Percentiles rank a stretch among this genome's conserved stretches.
Conservation (phyloP, 139 green algal species). For the Haematococcus lacustris region DNA sequence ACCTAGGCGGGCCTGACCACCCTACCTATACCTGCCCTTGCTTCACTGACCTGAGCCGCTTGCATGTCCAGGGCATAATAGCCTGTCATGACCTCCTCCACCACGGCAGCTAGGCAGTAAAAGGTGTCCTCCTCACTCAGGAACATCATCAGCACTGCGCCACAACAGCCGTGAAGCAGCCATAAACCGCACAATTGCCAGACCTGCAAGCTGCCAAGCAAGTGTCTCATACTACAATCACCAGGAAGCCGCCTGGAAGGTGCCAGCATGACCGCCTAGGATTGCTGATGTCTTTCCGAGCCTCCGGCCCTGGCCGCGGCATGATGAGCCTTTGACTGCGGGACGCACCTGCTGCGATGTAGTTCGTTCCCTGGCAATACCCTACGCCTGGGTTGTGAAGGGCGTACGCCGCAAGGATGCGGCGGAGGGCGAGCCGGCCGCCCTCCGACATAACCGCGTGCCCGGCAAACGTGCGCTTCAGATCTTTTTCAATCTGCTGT, state of each 20-base stretch:
- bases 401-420: conserved; percentile 68
- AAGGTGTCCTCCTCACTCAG: conserved; percentile 78
- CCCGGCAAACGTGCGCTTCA: conserved; percentile 71
- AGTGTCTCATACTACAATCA: no score
- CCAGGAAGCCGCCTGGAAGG: no score
- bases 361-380: conserved; percentile 91
- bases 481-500: conserved; percentile 78
- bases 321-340: no score
- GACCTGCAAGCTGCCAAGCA: no score
- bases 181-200: no score
- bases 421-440: conserved; percentile 50
- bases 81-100: conserved; percentile 68
- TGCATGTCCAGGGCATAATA: conserved; percentile 79
- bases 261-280: no score
- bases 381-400: conserved; percentile 63
- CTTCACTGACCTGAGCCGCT: no score
- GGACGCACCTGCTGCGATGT: conserved; percentile 45
- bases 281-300: no score
- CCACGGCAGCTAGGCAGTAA: conserved; percentile 67
- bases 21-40: no score
- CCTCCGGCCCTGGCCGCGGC: no score
- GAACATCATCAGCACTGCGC: conserved; percentile 72
- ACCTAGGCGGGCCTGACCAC: no score
- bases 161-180: conserved; percentile 70
- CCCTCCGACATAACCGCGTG: conserved; percentile 50